Base-by-base conservation (phyloP, 441 rosid genomes). In the Adansonia madagascariensis region DNA sequence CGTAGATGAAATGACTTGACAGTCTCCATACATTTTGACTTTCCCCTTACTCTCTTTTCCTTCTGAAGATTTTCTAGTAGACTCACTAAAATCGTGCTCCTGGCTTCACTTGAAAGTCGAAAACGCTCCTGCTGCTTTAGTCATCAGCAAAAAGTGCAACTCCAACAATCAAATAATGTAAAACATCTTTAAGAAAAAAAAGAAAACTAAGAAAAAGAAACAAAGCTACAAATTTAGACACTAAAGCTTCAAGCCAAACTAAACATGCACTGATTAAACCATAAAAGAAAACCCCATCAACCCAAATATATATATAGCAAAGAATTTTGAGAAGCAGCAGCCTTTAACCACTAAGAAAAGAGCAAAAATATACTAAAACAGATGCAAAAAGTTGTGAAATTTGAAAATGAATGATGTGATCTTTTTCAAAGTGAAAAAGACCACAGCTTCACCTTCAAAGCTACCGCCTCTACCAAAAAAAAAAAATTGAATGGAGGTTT, bases 1-100 rank as follows among this genome's bases (percentile, higher is more conserved):
- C 84, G 88, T 85, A 18, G 89, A 80, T 53, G 94, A 79, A 85
- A 95, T 84, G 59, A 89, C 89, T 84, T 88, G 91, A 76, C 90
- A 89, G 78, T 90, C 97, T 55, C 89, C 97, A 74, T 84, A 90
- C 97, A 91, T 69, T 69, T 49, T 67, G 17, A 15, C 88, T 24
- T 35, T 80, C 15, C 49, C 55, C 56, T 27, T 8, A 18, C 8
- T 12, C 1, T 61, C 31, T 66, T 18, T 18, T 35, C 4, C 44
- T 41, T 41, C 8, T 41, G 44, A 41, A 53, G 10, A 18, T 56
- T 55, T 8, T 8, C 24, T 17, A 56, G 62, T 57, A 18, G 31
- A 57, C 12, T 8, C 39, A 31, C 39, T 31, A 18, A 57, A 57
- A 18, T 8, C 10, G 27, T 20, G 11, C 9, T 57, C 62, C 49